A percentile compares a stretch with the other conserved stretches of the same genome.
phyloP scores from a whole-genome alignment of 2,329 filamentous ascomycete species.

The Botrytis paeoniae region DNA sequence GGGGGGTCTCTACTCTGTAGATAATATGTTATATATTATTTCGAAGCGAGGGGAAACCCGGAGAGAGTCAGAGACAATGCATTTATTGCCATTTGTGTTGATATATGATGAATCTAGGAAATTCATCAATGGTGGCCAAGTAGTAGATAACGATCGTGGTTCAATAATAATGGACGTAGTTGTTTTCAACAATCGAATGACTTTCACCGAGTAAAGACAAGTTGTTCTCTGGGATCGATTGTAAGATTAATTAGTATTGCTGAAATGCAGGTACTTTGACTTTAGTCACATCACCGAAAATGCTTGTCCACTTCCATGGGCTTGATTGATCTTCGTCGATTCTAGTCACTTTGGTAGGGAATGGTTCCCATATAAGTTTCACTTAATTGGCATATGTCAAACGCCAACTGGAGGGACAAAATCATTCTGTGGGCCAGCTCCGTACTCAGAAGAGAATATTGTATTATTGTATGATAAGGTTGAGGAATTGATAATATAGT shows the following conservation, averaged over 20 bases:
- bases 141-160: background rate
- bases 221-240: background rate
- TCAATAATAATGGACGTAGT: background rate
- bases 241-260: too few species aligned
- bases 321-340: constrained; percentile 1
- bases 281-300: background rate
- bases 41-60: background rate
- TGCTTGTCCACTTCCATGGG: background rate
- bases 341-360: background rate
- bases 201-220: background rate
- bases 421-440: background rate
- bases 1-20: background rate
- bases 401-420: background rate
- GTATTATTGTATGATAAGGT: background rate
- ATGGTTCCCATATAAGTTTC: constrained; percentile 13
- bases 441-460: background rate
- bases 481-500: background rate
- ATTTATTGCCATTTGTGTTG: background rate
- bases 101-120: background rate
- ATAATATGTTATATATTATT: background rate
- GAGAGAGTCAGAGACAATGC: background rate
- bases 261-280: background rate
- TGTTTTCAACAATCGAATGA: background rate
- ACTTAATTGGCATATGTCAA: constrained; percentile 9
- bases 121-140: background rate